These are phyloP conservation scores for Thraustochytrium sp. DNA, from an alignment of 352 stramenopile genomes.

Conservation along the genomic window DNA sequence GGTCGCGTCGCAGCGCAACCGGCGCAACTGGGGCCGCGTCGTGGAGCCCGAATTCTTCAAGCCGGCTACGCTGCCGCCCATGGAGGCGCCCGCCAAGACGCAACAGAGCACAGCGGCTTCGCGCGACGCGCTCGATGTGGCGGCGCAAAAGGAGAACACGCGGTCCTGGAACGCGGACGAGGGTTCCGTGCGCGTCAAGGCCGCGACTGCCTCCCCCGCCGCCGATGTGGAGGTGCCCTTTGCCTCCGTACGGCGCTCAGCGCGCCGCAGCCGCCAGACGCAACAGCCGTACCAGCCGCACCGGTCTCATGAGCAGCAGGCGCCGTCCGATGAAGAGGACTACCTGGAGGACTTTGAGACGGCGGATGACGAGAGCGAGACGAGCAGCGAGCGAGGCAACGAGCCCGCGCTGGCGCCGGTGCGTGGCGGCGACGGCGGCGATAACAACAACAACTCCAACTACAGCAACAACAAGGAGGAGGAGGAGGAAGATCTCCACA, in stretches of 20 bases:
- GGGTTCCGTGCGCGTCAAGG: neutral
- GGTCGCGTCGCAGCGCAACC: neutral
- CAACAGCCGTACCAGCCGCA: neutral
- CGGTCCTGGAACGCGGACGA: neutral
- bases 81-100: no score
- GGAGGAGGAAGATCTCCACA: neutral
- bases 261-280: neutral
- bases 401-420: no score
- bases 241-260: no score
- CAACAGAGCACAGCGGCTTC: neutral
- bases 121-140: neutral
- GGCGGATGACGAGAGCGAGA: neutral
- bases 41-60: neutral
- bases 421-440: no score
- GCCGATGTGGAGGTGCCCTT: no score
- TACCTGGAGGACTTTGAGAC: slow-evolving; percentile 21
- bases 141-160: neutral
- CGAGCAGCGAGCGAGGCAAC: no score
- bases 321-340: neutral
- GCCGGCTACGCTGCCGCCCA: neutral
- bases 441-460: no score
- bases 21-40: neutral
- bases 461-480: neutral
- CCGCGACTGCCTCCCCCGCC: neutral
- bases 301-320: neutral